Conservation (phyloP, 2,329 filamentous ascomycete species). For the Arthrinium puccinioides region DNA sequence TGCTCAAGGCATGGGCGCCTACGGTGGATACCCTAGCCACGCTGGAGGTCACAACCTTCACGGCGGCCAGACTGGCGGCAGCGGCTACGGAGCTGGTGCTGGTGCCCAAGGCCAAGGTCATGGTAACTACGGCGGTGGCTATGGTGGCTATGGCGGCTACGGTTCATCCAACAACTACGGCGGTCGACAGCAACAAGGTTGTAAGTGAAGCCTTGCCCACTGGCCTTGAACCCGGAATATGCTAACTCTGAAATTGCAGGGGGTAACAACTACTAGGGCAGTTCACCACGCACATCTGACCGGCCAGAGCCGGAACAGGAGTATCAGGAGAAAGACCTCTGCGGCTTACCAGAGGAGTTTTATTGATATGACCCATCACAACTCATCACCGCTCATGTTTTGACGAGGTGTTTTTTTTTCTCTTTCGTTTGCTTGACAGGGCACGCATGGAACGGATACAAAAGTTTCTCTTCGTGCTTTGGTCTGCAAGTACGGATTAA, state of each 20-base stretch:
- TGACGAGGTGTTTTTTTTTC: no score
- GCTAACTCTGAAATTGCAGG: no score
- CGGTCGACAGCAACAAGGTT: constrained; percentile 36
- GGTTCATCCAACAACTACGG: constrained; percentile 40
- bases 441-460: constrained; percentile 3
- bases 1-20: constrained; percentile 46
- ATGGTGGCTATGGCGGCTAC: constrained; percentile 43
- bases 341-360: no score
- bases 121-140: constrained; percentile 38
- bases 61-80: constrained; percentile 34
- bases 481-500: constrained; percentile 2
- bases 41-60: constrained; percentile 46
- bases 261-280: constrained; percentile 2
- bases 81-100: constrained; percentile 45
- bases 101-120: constrained; percentile 44
- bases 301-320: no score
- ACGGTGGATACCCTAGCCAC: constrained; percentile 49
- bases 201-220: no score
- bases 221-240: no score
- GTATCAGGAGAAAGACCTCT: no score
- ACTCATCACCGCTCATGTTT: no score
- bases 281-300: no score
- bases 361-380: no score
- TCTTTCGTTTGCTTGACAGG: constrained; percentile 7
- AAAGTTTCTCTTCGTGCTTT: constrained; percentile 4